A percentile compares a stretch with the other conserved stretches of the same genome.
Evolutionary conservation across 176 grass and related monocot species (phyloP).

Genomic region (Olyra latifolia): DNA sequence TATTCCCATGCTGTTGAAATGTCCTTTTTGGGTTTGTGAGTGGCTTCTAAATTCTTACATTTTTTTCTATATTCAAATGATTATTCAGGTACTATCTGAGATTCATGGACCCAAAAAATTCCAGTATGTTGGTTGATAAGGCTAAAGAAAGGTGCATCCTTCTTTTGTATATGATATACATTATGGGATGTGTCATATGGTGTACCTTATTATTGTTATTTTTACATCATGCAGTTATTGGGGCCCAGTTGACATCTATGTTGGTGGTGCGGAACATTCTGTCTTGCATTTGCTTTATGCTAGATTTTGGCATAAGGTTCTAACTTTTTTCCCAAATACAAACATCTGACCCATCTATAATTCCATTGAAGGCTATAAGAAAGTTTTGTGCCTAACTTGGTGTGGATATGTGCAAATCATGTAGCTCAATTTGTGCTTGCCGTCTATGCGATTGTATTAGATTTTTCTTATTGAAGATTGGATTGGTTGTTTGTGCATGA

Average conservation of each 20-base stretch:
- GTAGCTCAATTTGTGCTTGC: constrained; percentile 12
- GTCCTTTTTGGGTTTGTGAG: not conserved
- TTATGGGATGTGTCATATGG: not conserved
- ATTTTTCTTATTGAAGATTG: constrained; percentile 13
- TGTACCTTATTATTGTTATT: constrained; percentile 8
- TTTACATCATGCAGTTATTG: constrained; percentile 71
- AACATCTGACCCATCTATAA: constrained; percentile 9
- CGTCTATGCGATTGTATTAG: not conserved
- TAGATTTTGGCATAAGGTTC: constrained; percentile 99
- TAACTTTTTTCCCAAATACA: not conserved
- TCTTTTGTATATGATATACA: constrained; percentile 17
- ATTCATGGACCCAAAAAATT: constrained; percentile 98
- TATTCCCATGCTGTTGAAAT: constrained; percentile 1
- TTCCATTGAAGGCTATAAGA: constrained; percentile 17
- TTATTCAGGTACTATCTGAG: constrained; percentile 90
- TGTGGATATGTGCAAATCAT: not conserved
- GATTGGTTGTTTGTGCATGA: not conserved
- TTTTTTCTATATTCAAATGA: constrained; percentile 25
- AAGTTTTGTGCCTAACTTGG: constrained; percentile 12
- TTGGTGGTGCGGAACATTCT: constrained; percentile 98
- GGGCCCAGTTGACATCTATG: constrained; percentile 93
- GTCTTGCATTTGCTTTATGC: constrained; percentile 99
- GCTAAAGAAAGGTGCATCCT: constrained; percentile 84
- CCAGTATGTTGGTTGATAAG: constrained; percentile 75
- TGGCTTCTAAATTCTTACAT: not conserved